phyloP scores from a whole-genome alignment of 2,329 filamentous ascomycete genomes.

The Lecanicillium sp. region DNA sequence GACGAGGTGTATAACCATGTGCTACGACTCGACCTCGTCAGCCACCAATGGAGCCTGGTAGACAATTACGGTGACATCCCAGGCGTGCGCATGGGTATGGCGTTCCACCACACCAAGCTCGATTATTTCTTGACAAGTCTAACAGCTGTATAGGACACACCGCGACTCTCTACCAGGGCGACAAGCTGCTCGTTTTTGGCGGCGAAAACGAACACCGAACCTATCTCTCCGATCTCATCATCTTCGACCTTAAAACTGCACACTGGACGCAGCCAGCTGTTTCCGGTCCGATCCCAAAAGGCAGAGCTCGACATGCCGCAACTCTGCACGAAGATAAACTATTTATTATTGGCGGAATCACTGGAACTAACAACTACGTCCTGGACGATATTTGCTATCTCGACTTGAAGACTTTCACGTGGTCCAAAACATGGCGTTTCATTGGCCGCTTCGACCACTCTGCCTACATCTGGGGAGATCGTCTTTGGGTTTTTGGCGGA shows the following conservation, averaged over 20 bases:
- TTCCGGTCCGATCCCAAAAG: slow-evolving; percentile 77
- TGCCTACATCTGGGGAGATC: slow-evolving; percentile 84
- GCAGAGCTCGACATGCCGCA: slow-evolving; percentile 85
- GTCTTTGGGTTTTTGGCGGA: slow-evolving; percentile 94
- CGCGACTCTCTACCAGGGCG: slow-evolving; percentile 84
- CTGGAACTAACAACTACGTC: slow-evolving; percentile 84
- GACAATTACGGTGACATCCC: slow-evolving; percentile 99
- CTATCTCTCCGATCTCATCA: slow-evolving; percentile 90
- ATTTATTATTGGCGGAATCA: slow-evolving; percentile 93
- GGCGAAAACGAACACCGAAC: slow-evolving; percentile 97
- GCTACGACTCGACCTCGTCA: slow-evolving; percentile 76
- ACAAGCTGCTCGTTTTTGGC: slow-evolving; percentile 94
- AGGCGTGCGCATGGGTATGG: slow-evolving; percentile 86
- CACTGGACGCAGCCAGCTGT: slow-evolving; percentile 93
- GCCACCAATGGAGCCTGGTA: slow-evolving; percentile 88
- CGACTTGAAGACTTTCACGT: slow-evolving; percentile 94
- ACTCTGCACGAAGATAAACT: slow-evolving; percentile 95
- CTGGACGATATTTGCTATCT: slow-evolving; percentile 95
- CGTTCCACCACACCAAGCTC: background rate
- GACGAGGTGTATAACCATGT: slow-evolving; percentile 99
- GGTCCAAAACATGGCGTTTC: slow-evolving; percentile 94
- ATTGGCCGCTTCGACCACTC: slow-evolving; percentile 93
- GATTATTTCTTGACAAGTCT: slow-evolving; percentile 13
- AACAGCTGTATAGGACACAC: slow-evolving; percentile 66
- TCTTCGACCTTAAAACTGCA: slow-evolving; percentile 90